A percentile compares a stretch with the other conserved stretches of the same genome.
phyloP scores from a whole-genome alignment of 495 filamentous ascomycete genomes.

The Tuber microsphaerosporum region DNA sequence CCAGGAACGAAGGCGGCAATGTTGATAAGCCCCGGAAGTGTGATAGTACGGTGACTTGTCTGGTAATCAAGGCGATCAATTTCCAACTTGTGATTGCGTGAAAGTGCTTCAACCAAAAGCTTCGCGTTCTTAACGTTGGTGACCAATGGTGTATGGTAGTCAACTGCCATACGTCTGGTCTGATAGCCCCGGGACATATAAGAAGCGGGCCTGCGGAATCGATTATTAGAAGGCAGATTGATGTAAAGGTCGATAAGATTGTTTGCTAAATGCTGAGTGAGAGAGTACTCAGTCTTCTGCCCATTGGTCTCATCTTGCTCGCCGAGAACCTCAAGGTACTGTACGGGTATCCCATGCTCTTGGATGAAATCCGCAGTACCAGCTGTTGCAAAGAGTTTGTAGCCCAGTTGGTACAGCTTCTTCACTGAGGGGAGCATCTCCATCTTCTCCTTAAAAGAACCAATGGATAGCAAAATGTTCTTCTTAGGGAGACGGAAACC shows the following conservation, averaged over 20 bases:
- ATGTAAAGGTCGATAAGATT: slow-evolving; percentile 98
- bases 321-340: slow-evolving; percentile 80
- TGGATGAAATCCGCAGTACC: slow-evolving; percentile 94
- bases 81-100: slow-evolving; percentile 74
- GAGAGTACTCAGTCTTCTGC: slow-evolving; percentile 90
- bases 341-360: slow-evolving; percentile 79
- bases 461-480: slow-evolving; percentile 91
- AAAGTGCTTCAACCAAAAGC: slow-evolving; percentile 87
- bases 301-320: slow-evolving; percentile 57
- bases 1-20: slow-evolving; percentile 74
- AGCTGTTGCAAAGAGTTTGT: slow-evolving; percentile 89
- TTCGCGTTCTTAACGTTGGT: slow-evolving; percentile 99
- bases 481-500: slow-evolving; percentile 94
- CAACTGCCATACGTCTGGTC: slow-evolving; percentile 93
- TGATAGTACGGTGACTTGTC: slow-evolving; percentile 71
- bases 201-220: slow-evolving; percentile 87
- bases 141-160: slow-evolving; percentile 94
- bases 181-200: slow-evolving; percentile 97
- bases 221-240: slow-evolving; percentile 96
- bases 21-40: slow-evolving; percentile 70
- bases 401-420: slow-evolving; percentile 80
- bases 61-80: slow-evolving; percentile 79
- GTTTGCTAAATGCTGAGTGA: slow-evolving; percentile 90
- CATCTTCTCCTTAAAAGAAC: slow-evolving; percentile 93
- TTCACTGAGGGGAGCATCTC: slow-evolving; percentile 90